Evolutionary conservation across 2,329 filamentous ascomycete species (phyloP).

Genomic region (Fusarium azukiicola): DNA sequence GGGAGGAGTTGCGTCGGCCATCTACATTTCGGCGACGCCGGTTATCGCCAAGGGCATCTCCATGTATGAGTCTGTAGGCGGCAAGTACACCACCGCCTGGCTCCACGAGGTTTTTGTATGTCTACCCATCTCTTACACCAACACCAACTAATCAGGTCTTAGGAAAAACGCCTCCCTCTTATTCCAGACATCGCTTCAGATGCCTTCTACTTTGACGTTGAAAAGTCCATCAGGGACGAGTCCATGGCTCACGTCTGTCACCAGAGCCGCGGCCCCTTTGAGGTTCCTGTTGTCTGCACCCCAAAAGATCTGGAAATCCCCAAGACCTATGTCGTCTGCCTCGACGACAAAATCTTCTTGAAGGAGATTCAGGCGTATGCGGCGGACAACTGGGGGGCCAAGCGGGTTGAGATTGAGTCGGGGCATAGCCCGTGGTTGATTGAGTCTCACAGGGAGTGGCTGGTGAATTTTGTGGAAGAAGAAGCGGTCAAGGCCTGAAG

Average conservation of each 20-base stretch:
- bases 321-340: constrained; percentile 32
- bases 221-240: constrained; percentile 25
- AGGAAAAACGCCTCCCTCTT: constrained; percentile 35
- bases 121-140: too few relatives aligned
- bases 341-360: constrained; percentile 26
- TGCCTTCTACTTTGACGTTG: constrained; percentile 41
- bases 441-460: constrained; percentile 24
- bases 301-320: constrained; percentile 16
- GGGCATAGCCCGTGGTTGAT: constrained; percentile 46
- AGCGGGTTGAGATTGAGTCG: constrained; percentile 33
- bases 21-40: constrained; percentile 37
- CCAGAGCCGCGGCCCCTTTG: constrained; percentile 37
- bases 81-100: constrained; percentile 18
- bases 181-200: not conserved
- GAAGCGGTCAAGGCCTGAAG: not conserved
- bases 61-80: constrained; percentile 34
- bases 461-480: constrained; percentile 22
- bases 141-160: fast-evolving
- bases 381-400: constrained; percentile 35
- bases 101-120: constrained; percentile 36
- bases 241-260: constrained; percentile 23
- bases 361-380: constrained; percentile 14
- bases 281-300: constrained; percentile 28
- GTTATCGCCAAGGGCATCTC: constrained; percentile 34
- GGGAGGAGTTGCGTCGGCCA: constrained; percentile 30